Base-by-base conservation (phyloP, 2,329 filamentous ascomycete genomes). In the Microthyrium microscopicum region DNA sequence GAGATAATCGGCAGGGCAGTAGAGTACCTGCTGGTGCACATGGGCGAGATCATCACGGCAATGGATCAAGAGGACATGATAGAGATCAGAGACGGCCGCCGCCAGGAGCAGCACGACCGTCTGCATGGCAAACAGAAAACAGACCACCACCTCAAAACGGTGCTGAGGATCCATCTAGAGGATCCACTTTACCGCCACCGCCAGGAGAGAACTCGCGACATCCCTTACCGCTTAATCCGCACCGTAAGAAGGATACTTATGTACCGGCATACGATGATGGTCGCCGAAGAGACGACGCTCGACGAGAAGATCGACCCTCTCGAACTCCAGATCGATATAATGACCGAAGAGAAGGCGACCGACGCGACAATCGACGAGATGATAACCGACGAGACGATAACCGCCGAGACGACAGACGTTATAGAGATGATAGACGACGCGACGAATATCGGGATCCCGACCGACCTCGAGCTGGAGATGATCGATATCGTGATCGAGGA, bases 331-430 rank as follows among this genome's bases (percentile, higher is more conserved):
- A n/a, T n/a, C 27, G 40, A 8, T 37, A 40, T 17, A 41, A 42
- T 20, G 30, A 39, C 22, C 36, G 44, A 13, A 35, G 39, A 4
- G 41, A 44, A 28, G 43, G n/a, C n/a, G n/a, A 33, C 13, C n/a
- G 42, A 17, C 24, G 37, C 13, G 31, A 30, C 12, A 31, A 33
- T 16, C 31, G 39, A 20, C 27, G 40, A 8, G 39, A 40, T 17
- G 42, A 42, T 20, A 29, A 39, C 22, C 36, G 44, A 13, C 36
- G 39, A 4, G 41, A 44, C 27, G 43, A 43, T 19, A 45, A 43
- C 17, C 39, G 44, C 16, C 40, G 41, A 12, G 38, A 41, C 16
- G 41, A 47, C 26, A 33, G n/a, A 30, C 26, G 33, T 31, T 15
- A 17, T 11, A 17, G 24, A 26, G 26, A n/a, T 9, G 15, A 31